phyloP scores from a whole-genome alignment of 441 rosid species.

The Iberis amara region DNA sequence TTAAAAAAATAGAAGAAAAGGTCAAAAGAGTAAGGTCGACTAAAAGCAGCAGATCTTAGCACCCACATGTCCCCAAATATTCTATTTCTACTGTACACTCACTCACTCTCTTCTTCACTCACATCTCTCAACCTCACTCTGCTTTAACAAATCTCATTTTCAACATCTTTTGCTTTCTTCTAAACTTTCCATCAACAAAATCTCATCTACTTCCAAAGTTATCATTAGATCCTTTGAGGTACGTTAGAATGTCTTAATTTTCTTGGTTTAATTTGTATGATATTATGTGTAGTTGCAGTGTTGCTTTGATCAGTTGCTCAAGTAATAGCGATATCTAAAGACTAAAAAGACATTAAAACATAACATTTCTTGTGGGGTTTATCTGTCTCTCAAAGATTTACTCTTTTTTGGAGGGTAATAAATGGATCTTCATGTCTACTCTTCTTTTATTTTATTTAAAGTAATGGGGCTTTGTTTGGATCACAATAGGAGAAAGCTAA shows the following conservation, averaged over 20 bases:
- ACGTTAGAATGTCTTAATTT: slow-evolving; percentile 20
- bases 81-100: slow-evolving; percentile 36
- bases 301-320: slow-evolving; percentile 27
- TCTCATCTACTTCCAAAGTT: background rate
- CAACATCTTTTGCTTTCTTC: slow-evolving; percentile 20
- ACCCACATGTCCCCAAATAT: slow-evolving; percentile 32
- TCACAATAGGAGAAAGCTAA: slow-evolving; percentile 23
- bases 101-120: slow-evolving; percentile 26
- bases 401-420: background rate
- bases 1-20: slow-evolving; percentile 24
- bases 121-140: slow-evolving; percentile 19
- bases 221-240: slow-evolving; percentile 25
- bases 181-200: slow-evolving; percentile 7
- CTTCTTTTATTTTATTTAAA: slow-evolving; percentile 14
- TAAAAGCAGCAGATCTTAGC: slow-evolving; percentile 31
- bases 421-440: slow-evolving; percentile 28
- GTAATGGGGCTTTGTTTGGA: slow-evolving; percentile 18
- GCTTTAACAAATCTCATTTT: slow-evolving; percentile 23
- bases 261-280: background rate
- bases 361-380: slow-evolving; percentile 27
- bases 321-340: slow-evolving; percentile 24
- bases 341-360: slow-evolving; percentile 12
- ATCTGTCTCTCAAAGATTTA: slow-evolving; percentile 20
- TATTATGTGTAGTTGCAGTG: slow-evolving; percentile 25
- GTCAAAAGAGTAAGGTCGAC: slow-evolving; percentile 33